Evolutionary conservation across 192 early-diverging fungal species (phyloP).

Genomic region (Coemansia sp.): DNA sequence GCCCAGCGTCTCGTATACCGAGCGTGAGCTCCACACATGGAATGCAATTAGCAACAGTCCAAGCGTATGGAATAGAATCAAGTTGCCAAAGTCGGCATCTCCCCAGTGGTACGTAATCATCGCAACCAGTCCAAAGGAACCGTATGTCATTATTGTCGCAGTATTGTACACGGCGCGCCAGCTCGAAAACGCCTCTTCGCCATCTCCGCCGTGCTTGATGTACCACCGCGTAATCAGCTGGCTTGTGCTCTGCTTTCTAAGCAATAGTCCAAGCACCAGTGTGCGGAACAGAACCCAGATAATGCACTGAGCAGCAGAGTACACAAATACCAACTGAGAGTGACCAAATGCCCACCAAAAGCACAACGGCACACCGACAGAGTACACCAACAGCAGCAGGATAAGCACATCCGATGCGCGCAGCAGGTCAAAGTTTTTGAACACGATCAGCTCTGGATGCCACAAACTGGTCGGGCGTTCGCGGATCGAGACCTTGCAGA

Average conservation of each 20-base stretch:
- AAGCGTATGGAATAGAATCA: slow-evolving; percentile 78
- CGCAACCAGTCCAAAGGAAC: slow-evolving; percentile 79
- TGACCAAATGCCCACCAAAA: slow-evolving; percentile 35
- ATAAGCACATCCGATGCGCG: slow-evolving; percentile 81
- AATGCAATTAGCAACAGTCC: slow-evolving; percentile 71
- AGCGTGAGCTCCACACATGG: slow-evolving; percentile 89
- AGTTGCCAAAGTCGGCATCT: slow-evolving; percentile 48
- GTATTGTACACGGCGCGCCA: slow-evolving; percentile 98
- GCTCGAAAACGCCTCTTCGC: slow-evolving; percentile 84
- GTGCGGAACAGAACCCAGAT: slow-evolving; percentile 87
- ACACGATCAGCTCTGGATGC: slow-evolving; percentile 80
- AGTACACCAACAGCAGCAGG: slow-evolving; percentile 71
- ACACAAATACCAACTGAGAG: slow-evolving; percentile 34
- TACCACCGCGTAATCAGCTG: slow-evolving; percentile 89
- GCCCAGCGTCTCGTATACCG: slow-evolving; percentile 89
- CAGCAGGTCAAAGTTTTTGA: slow-evolving; percentile 89
- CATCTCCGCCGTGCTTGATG: slow-evolving; percentile 87
- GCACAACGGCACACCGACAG: slow-evolving; percentile 62
- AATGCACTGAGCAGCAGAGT: slow-evolving; percentile 69
- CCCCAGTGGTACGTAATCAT: slow-evolving; percentile 72
- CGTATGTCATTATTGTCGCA: slow-evolving; percentile 87
- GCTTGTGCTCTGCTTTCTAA: slow-evolving; percentile 75
- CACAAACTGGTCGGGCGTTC: slow-evolving; percentile 54
- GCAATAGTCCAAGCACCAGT: slow-evolving; percentile 70
- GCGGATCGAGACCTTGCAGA: slow-evolving; percentile 32